These are phyloP conservation scores for Nakazawaea ishiwadae DNA, from an alignment of 805 yeast species.

Conservation along the genomic window DNA sequence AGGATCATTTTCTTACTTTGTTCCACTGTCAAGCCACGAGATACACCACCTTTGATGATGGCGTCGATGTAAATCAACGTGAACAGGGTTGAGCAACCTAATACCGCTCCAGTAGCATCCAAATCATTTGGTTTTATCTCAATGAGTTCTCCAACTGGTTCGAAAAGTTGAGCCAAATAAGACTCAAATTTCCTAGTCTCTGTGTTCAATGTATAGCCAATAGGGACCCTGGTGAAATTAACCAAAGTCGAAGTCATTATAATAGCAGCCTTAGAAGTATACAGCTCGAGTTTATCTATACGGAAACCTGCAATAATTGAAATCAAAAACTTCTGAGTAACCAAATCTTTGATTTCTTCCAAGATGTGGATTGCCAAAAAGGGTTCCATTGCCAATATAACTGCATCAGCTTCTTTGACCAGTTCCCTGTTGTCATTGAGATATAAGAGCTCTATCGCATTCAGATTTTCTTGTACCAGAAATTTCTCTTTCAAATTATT, in stretches of 20 bases:
- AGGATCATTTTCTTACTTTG: conserved; percentile 4
- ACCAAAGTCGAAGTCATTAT: conserved; percentile 10
- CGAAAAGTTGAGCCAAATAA: neutral
- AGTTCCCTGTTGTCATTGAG: neutral
- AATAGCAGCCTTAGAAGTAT: neutral
- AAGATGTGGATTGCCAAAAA: neutral
- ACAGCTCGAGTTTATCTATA: neutral
- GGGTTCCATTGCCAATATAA: conserved; percentile 7
- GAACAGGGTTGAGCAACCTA: conserved; percentile 9
- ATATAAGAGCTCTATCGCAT: neutral
- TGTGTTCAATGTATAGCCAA: conserved; percentile 1
- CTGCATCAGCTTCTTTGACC: neutral
- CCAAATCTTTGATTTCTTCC: neutral
- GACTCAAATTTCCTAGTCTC: neutral
- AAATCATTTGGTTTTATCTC: neutral
- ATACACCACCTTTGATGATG: conserved; percentile 9
- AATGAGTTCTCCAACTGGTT: conserved; percentile 6
- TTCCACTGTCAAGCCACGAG: conserved; percentile 9
- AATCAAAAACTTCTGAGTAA: neutral
- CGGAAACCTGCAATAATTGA: conserved; percentile 9
- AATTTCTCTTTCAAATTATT: conserved; percentile 1
- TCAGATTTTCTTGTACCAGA: neutral
- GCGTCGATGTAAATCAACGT: conserved; percentile 7
- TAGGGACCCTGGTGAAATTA: conserved; percentile 4
- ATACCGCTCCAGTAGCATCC: conserved; percentile 1